Conservation (phyloP, 345 rosid genomes). For the Sisymbrium altissimum region DNA sequence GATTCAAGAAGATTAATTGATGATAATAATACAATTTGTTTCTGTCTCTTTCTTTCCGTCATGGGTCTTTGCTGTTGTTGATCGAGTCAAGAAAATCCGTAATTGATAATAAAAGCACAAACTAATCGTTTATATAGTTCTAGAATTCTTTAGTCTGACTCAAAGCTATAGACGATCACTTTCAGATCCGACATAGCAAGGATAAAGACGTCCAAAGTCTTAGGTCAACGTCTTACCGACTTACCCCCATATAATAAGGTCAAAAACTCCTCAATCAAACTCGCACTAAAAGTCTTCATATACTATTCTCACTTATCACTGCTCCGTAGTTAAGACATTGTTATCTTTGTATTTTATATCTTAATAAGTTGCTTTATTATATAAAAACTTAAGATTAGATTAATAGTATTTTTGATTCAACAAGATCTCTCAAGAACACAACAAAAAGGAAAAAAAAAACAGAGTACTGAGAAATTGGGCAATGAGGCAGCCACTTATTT, state of each 20-base stretch:
- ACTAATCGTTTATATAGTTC: background rate
- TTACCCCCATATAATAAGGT: too few relatives aligned
- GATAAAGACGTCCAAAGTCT: constrained; percentile 5
- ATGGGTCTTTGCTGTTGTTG: too few relatives aligned
- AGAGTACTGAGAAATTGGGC: constrained; percentile 19
- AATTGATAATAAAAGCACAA: too few relatives aligned
- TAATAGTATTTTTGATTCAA: background rate
- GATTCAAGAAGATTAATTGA: too few relatives aligned
- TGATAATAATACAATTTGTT: too few relatives aligned
- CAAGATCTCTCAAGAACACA: background rate
- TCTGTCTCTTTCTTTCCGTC: too few relatives aligned
- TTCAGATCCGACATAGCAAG: constrained; percentile 14
- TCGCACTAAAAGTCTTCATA: background rate
- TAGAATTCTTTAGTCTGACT: background rate
- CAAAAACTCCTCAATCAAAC: background rate
- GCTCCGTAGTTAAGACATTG: background rate
- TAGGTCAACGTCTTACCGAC: too few relatives aligned
- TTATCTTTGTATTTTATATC: background rate
- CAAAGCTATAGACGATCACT: constrained; percentile 1
- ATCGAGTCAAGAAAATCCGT: too few relatives aligned
- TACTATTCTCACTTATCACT: constrained; percentile 8
- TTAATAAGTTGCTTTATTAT: background rate
- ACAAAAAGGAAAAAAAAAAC: background rate
- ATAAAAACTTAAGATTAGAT: background rate
- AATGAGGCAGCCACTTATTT: constrained; percentile 23